Evolutionary conservation across 2,329 filamentous ascomycete species (phyloP).

Genomic region (Trichoderma semiorbis): DNA sequence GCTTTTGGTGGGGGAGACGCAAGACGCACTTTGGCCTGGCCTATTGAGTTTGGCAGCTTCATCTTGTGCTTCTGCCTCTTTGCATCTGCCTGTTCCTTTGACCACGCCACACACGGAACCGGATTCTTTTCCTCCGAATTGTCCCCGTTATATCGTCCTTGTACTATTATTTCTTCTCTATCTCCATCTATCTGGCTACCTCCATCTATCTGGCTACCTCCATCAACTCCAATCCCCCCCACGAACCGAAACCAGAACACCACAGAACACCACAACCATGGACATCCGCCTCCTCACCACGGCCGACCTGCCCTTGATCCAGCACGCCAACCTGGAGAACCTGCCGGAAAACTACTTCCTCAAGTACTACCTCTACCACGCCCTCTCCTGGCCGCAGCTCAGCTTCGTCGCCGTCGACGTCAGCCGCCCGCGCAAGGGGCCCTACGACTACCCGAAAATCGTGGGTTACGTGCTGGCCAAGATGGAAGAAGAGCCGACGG

Average conservation of each 20-base stretch:
- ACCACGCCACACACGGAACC: background rate
- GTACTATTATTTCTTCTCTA: background rate
- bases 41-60: background rate
- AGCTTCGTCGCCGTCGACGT: slow-evolving; percentile 95
- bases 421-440: slow-evolving; percentile 70
- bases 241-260: background rate
- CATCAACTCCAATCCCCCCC: background rate
- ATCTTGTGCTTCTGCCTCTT: background rate
- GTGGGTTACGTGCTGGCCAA: slow-evolving; percentile 99
- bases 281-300: slow-evolving; percentile 85
- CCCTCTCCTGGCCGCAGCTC: slow-evolving; percentile 95
- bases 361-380: slow-evolving; percentile 99
- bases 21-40: background rate
- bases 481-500: slow-evolving; percentile 96
- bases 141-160: background rate
- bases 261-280: slow-evolving; percentile 49
- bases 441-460: slow-evolving; percentile 91
- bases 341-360: slow-evolving; percentile 99
- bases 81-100: background rate
- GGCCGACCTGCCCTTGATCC: slow-evolving; percentile 84
- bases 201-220: background rate
- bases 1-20: slow-evolving; percentile 14
- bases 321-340: slow-evolving; percentile 98
- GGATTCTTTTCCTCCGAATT: background rate
- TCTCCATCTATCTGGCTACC: background rate